Evolutionary conservation across 2,329 filamentous ascomycete genomes (phyloP).

Genomic region (Exutisphaerella laricina): DNA sequence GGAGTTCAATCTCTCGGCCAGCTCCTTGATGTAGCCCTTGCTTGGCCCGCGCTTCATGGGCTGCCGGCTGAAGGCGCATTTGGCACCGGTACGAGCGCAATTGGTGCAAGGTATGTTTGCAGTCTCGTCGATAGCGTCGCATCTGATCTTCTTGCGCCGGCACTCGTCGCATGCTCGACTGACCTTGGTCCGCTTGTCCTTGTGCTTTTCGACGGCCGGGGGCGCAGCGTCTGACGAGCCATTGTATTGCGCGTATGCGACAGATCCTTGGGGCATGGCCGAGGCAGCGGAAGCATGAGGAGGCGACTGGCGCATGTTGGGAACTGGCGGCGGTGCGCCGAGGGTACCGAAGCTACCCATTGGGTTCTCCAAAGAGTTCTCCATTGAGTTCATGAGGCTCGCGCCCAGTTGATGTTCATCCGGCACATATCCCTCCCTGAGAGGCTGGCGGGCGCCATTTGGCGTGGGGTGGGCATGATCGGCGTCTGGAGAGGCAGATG

Average conservation of each 20-base stretch:
- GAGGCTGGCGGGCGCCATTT: neutral
- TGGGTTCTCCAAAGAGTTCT: conserved; percentile 5
- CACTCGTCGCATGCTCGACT: conserved; percentile 87
- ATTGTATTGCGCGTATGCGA: conserved; percentile 20
- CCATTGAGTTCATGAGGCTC: neutral
- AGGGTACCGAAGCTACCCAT: conserved; percentile 18
- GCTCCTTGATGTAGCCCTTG: conserved; percentile 91
- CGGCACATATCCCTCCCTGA: conserved; percentile 2
- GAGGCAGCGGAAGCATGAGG: conserved; percentile 3
- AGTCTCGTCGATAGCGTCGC: conserved; percentile 71
- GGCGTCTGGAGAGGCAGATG: neutral
- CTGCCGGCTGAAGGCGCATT: conserved; percentile 78
- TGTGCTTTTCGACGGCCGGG: conserved; percentile 13
- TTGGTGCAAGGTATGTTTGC: conserved; percentile 72
- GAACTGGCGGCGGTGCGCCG: conserved; percentile 14
- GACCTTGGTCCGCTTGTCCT: conserved; percentile 70
- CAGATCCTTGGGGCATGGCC: conserved; percentile 16
- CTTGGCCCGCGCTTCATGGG: conserved; percentile 75
- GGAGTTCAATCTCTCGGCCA: conserved; percentile 75
- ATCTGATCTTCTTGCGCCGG: conserved; percentile 80
- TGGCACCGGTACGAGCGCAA: conserved; percentile 68
- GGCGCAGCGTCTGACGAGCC: conserved; percentile 18
- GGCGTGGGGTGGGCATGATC: neutral
- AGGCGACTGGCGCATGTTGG: conserved; percentile 8
- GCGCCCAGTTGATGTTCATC: conserved; percentile 14